A percentile compares a stretch with the other conserved stretches of the same genome.
Conservation (phyloP, 441 rosid species). For the Pelargonium australe region DNA sequence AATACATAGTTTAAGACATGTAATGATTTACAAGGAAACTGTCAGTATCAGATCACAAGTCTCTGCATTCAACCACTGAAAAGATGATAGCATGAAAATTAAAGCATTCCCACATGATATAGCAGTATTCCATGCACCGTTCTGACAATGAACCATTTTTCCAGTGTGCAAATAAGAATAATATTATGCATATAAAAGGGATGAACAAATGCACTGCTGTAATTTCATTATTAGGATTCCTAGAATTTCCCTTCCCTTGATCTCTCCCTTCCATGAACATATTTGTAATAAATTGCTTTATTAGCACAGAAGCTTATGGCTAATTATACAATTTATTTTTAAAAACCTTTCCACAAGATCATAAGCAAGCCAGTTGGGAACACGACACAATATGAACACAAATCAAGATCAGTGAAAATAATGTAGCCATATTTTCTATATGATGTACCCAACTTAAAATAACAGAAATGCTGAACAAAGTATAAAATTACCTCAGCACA, state of each 20-base stretch:
- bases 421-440: too few species aligned
- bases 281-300: neutral
- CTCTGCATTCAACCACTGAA: neutral
- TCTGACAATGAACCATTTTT: neutral
- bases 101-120: neutral
- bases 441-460: too few species aligned
- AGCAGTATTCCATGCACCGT: neutral
- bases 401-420: too few species aligned
- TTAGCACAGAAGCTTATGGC: neutral
- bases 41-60: neutral
- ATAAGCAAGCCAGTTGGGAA: too few species aligned
- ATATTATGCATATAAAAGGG: neutral
- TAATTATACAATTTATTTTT: too few species aligned
- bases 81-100: neutral
- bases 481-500: conserved; percentile 63
- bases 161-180: neutral
- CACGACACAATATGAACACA: too few species aligned
- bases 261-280: neutral
- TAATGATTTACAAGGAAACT: neutral
- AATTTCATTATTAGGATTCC: neutral
- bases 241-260: neutral
- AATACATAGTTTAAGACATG: neutral
- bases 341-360: too few species aligned
- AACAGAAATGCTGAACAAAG: too few species aligned
- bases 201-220: neutral